Percentiles rank a stretch among this genome's conserved stretches.
These are phyloP conservation scores for Umbelopsis isabellina DNA, from an alignment of 192 early-diverging fungal species.

Conservation along the genomic window DNA sequence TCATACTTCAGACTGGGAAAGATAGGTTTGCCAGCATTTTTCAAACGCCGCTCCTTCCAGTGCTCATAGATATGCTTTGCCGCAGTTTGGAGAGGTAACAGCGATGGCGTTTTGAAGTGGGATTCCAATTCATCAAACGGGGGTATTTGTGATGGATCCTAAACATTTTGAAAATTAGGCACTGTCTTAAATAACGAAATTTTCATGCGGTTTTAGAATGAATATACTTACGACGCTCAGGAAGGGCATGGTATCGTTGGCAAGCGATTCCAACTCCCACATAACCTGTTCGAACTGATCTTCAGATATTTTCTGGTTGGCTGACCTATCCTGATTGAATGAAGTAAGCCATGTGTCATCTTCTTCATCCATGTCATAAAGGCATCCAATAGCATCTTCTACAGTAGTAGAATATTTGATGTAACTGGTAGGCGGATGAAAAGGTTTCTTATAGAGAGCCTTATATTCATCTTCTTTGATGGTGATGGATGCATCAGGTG, in stretches of 20 bases:
- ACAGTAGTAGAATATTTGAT: conserved; percentile 79
- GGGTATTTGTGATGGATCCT: conserved; percentile 41
- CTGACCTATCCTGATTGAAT: conserved; percentile 29
- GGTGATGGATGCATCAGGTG: conserved; percentile 78
- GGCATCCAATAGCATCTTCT: conserved; percentile 74
- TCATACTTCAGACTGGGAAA: conserved; percentile 51
- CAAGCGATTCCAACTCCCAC: conserved; percentile 68
- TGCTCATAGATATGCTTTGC: conserved; percentile 28
- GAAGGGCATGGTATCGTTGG: conserved; percentile 50
- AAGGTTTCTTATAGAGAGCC: conserved; percentile 62
- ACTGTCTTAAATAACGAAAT: not conserved
- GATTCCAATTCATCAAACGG: conserved; percentile 23
- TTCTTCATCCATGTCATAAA: conserved; percentile 79
- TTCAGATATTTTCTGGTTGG: conserved; percentile 43
- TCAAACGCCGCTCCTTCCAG: conserved; percentile 31
- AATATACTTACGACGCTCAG: conserved; percentile 32
- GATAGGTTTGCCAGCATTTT: conserved; percentile 26
- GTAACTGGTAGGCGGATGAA: conserved; percentile 63
- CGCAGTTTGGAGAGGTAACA: conserved; percentile 1
- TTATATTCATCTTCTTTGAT: conserved; percentile 57
- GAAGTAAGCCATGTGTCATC: conserved; percentile 65
- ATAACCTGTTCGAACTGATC: conserved; percentile 76
- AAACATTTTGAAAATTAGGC: not conserved
- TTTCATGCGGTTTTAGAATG: not conserved
- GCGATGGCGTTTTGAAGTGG: not conserved